Percentiles rank a stretch among this genome's conserved stretches.
phyloP scores from a whole-genome alignment of 2,329 filamentous ascomycete genomes.

The Chaetomium globosum region DNA sequence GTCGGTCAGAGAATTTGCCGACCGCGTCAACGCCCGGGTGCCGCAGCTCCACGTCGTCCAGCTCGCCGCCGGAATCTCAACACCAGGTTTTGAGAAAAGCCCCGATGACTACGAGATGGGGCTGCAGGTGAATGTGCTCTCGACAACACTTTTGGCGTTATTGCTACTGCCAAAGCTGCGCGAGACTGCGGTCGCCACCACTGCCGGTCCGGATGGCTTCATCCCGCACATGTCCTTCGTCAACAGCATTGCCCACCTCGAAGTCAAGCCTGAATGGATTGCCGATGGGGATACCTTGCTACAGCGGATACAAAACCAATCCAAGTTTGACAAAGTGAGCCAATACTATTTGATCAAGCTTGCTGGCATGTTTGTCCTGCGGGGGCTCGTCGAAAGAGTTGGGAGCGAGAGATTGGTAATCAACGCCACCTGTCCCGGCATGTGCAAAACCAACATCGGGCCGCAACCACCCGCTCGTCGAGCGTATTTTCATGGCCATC shows the following conservation, averaged over 20 bases:
- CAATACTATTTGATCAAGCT: conserved; percentile 2
- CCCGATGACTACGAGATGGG: conserved; percentile 50
- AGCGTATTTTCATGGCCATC: not conserved
- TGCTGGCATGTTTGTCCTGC: not conserved
- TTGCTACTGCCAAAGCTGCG: conserved; percentile 53
- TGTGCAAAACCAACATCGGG: conserved; percentile 3
- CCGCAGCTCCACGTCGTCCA: not conserved
- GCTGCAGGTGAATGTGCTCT: conserved; percentile 61
- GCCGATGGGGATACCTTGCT: not conserved
- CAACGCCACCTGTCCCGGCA: not conserved
- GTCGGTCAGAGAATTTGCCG: not conserved
- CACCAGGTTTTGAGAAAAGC: conserved; percentile 36
- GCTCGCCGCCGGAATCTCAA: conserved; percentile 34
- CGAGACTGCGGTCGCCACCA: not conserved
- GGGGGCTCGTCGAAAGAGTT: not conserved
- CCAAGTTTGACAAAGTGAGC: conserved; percentile 1
- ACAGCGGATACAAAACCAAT: not conserved
- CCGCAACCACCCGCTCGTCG: not conserved
- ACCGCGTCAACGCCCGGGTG: not conserved
- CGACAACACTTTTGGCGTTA: conserved; percentile 56
- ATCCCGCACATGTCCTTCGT: not conserved
- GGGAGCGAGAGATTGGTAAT: not conserved
- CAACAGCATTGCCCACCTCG: not conserved
- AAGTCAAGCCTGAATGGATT: not conserved
- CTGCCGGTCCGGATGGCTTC: not conserved